These are phyloP conservation scores for Hymenoscyphus albidus DNA, from an alignment of 2,329 filamentous ascomycete genomes.

Conservation along the genomic window DNA sequence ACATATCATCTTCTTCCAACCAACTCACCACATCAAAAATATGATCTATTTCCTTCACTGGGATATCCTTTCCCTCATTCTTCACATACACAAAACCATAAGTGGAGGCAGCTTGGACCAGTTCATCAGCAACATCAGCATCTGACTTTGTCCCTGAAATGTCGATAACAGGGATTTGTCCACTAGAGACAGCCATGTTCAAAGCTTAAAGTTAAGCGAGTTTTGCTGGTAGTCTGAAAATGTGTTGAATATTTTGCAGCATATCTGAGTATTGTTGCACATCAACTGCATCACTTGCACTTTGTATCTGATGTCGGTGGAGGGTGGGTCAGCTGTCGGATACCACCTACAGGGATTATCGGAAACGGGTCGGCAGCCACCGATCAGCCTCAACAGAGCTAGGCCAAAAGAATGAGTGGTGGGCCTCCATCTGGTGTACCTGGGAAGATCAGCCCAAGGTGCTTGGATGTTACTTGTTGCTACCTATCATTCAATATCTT, in stretches of 20 bases:
- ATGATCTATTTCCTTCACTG: conserved; percentile 59
- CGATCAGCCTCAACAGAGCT: no score
- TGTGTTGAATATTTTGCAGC: no score
- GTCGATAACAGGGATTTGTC: conserved; percentile 74
- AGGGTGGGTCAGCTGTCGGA: background rate
- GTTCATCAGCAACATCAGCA: conserved; percentile 56
- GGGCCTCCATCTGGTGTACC: no score
- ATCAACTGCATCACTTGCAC: no score
- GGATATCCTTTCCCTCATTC: conserved; percentile 67
- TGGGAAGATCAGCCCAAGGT: no score
- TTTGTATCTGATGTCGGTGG: background rate
- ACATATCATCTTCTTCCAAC: background rate
- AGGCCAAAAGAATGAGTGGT: no score
- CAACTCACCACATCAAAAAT: conserved; percentile 68
- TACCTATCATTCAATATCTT: no score
- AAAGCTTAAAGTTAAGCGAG: background rate
- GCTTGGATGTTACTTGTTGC: no score
- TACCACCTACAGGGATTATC: no score
- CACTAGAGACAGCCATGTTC: conserved; percentile 11
- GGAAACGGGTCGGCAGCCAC: no score
- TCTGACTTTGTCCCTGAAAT: conserved; percentile 58
- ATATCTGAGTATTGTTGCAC: no score
- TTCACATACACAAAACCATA: conserved; percentile 90
- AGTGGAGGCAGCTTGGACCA: conserved; percentile 75
- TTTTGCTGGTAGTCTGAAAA: no score